A percentile compares a stretch with the other conserved stretches of the same genome.
These are phyloP conservation scores for Dunaliella primolecta DNA, from an alignment of 139 green algal genomes.

Conservation along the genomic window DNA sequence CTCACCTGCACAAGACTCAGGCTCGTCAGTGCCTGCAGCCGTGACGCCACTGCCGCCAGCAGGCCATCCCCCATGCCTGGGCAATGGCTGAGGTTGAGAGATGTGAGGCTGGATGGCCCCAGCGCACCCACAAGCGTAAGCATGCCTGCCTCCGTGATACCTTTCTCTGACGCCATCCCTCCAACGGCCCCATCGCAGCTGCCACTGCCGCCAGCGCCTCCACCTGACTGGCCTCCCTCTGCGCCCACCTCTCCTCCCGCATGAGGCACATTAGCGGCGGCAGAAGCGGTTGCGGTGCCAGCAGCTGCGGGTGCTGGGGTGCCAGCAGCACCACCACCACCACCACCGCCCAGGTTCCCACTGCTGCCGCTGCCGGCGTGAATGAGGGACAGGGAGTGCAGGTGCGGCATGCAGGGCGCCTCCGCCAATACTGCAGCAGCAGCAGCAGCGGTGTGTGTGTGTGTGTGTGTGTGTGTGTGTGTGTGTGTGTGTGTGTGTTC, in stretches of 20 bases:
- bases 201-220: no score
- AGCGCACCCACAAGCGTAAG: neutral
- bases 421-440: neutral
- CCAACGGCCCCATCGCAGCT: no score
- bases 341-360: neutral
- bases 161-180: no score
- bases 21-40: neutral
- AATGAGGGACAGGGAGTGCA: slow-evolving; percentile 34
- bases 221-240: no score
- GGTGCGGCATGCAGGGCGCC: neutral
- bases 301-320: slow-evolving; percentile 8
- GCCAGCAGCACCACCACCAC: neutral
- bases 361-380: neutral
- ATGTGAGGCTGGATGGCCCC: slow-evolving; percentile 1
- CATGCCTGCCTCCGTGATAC: slow-evolving; percentile 27
- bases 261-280: no score
- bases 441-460: no score
- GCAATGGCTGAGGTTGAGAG: slow-evolving; percentile 17
- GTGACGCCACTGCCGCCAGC: neutral
- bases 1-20: neutral
- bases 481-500: no score
- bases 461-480: no score
- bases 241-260: no score
- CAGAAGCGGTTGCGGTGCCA: no score
- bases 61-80: neutral